phyloP scores from a whole-genome alignment of 495 filamentous ascomycete species.

The Melanomma pulvis-pyrius region DNA sequence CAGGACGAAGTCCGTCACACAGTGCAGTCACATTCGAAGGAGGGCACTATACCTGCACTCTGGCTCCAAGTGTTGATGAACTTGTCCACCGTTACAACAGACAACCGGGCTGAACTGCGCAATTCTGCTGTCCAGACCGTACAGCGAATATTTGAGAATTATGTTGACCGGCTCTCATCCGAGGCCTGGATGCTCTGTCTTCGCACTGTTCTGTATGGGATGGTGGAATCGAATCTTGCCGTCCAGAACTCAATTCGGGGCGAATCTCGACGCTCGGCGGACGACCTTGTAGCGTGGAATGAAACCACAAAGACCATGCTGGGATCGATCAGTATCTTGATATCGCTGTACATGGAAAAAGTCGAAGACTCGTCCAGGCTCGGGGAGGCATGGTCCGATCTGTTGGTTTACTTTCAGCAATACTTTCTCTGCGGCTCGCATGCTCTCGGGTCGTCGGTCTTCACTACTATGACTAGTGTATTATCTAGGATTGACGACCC shows the following conservation, averaged over 20 bases:
- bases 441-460: slow-evolving; percentile 40
- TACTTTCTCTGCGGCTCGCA: slow-evolving; percentile 41
- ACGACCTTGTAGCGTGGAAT: slow-evolving; percentile 63
- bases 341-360: slow-evolving; percentile 63
- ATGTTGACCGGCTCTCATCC: slow-evolving; percentile 76
- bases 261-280: slow-evolving; percentile 17
- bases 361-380: slow-evolving; percentile 35
- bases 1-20: slow-evolving; percentile 50
- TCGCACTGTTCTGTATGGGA: slow-evolving; percentile 73
- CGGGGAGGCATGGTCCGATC: slow-evolving; percentile 40
- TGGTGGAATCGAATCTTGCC: slow-evolving; percentile 59
- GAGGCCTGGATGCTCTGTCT: slow-evolving; percentile 85
- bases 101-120: slow-evolving; percentile 79
- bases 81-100: slow-evolving; percentile 74
- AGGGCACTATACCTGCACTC: slow-evolving; percentile 61
- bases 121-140: slow-evolving; percentile 93
- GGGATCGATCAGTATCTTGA: slow-evolving; percentile 67
- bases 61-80: slow-evolving; percentile 86
- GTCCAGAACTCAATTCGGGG: slow-evolving; percentile 30
- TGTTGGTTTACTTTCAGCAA: slow-evolving; percentile 30
- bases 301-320: slow-evolving; percentile 77
- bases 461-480: slow-evolving; percentile 36
- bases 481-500: slow-evolving; percentile 36
- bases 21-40: slow-evolving; percentile 54
- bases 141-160: slow-evolving; percentile 87